Evolutionary conservation across 495 filamentous ascomycete species (phyloP).

Genomic region (Neurospora sp.): DNA sequence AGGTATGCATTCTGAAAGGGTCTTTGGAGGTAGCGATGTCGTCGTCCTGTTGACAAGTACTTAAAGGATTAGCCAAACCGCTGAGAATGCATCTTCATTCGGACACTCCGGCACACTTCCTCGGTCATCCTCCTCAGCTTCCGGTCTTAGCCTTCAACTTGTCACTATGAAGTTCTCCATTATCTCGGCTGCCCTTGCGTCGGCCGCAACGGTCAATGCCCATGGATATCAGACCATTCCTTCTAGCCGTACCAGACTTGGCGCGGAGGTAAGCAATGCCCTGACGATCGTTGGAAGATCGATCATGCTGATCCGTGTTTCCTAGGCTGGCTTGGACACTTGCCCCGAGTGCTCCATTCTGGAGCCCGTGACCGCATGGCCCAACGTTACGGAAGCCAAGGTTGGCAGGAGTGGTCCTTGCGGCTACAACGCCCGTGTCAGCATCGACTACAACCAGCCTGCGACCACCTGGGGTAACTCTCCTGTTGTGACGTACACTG

Average conservation of each 20-base stretch:
- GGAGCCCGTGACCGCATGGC: conserved; percentile 44
- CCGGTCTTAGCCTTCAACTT: neutral
- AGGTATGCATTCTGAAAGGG: neutral
- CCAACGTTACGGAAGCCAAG: conserved; percentile 32
- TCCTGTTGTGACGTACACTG: conserved; percentile 34
- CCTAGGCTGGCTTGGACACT: conserved; percentile 38
- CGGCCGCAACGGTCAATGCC: conserved; percentile 16
- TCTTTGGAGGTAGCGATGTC: neutral
- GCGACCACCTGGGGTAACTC: conserved; percentile 32
- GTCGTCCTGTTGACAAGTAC: neutral
- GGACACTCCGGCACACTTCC: neutral
- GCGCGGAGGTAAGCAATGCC: conserved; percentile 28
- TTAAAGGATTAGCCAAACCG: neutral
- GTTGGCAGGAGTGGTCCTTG: conserved; percentile 45
- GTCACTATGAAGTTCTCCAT: conserved; percentile 12
- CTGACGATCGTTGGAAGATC: neutral
- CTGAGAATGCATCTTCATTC: neutral
- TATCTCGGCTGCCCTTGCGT: conserved; percentile 2
- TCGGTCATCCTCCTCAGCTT: neutral
- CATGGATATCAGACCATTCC: conserved; percentile 42
- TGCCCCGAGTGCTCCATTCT: conserved; percentile 49
- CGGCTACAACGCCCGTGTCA: conserved; percentile 46
- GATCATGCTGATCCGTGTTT: neutral
- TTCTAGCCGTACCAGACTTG: conserved; percentile 36
- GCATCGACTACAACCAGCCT: conserved; percentile 46